These are phyloP conservation scores for Cicer arietinum DNA, from an alignment of 306 rosid genomes.

Conservation along the genomic window DNA sequence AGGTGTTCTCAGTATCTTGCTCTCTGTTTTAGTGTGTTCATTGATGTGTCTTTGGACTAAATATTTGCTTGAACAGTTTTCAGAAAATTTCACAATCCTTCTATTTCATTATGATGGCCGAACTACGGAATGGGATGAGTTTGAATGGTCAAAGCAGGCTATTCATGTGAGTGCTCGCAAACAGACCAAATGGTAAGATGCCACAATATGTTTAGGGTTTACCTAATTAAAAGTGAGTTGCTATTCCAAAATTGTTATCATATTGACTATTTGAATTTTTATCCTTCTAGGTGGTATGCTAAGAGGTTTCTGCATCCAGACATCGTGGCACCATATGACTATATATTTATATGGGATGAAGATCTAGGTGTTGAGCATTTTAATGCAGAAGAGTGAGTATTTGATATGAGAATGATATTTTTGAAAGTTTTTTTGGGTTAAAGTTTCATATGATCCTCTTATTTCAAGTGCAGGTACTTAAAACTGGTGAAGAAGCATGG, in stretches of 20 bases:
- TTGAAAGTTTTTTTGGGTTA: not conserved
- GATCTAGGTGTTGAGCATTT: conserved; percentile 98
- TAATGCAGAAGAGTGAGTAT: conserved; percentile 86
- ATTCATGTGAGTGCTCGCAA: conserved; percentile 89
- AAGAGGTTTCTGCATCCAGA: conserved; percentile 98
- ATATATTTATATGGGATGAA: conserved; percentile 97
- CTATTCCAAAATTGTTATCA: conserved; percentile 28
- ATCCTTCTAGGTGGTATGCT: conserved; percentile 87
- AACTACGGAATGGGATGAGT: conserved; percentile 93
- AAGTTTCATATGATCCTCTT: conserved; percentile 16
- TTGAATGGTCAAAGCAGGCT: conserved; percentile 93
- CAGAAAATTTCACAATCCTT: conserved; percentile 85
- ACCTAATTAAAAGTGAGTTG: conserved; percentile 12
- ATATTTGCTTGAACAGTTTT: conserved; percentile 70
- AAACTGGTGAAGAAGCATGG: conserved; percentile 90
- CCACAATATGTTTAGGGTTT: conserved; percentile 2
- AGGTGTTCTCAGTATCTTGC: conserved; percentile 56
- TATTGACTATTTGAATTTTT: conserved; percentile 22
- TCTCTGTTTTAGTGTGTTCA: conserved; percentile 32
- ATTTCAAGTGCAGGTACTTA: conserved; percentile 64
- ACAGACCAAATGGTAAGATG: conserved; percentile 91
- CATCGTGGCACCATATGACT: conserved; percentile 97
- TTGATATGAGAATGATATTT: conserved; percentile 32
- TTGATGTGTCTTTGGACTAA: conserved; percentile 33
- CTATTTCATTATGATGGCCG: conserved; percentile 95